Base-by-base conservation (phyloP, 768 basidiomycete genomes). In the Amanita pseudoporphyria region DNA sequence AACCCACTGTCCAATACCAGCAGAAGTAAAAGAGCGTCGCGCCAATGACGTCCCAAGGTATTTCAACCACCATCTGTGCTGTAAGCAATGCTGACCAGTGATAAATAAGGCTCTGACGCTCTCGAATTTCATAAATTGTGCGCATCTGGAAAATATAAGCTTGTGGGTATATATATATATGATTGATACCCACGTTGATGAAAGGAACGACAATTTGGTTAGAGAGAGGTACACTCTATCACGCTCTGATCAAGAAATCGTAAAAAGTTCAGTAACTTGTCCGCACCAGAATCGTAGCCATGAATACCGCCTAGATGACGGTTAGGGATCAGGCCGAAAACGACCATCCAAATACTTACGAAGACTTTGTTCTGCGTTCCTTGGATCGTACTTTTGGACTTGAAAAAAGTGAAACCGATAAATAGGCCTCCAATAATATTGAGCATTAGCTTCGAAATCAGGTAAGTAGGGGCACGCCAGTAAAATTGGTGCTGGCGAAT, bases 1-100 rank as follows among this genome's bases (percentile, higher is more conserved):
- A 79, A 1, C 79, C 82, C 19, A 84, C 79, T 1, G 82, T 81
- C 78, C 79, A 85, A 60, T 74, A 87, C 83, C 83, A 87, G 59
- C 78, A 82, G 16, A 81, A 58, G 68, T 79, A 87, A 69, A 79
- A 81, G 5, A 86, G 40, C 0, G 73, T 68, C 0, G 81, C 77
- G 21, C 78, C 78, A 1, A 80, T 12, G 14, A 83, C 75, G 54
- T 83, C 82, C 78, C 79, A 83, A 0, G 82, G 82, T 2, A 83
- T 53, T 53, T 84, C 82, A 6, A 72, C 71, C 3, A 78, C 52
- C 51, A 82, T 68, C 51, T 78, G 78, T 0, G 79, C 67, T 0
- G 78, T 75, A 10, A 78, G 57, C 26, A 81, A 64, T 0, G 79
- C 79, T 0, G 74, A 67, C 84, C 83, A 86, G 43, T 71, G 70